phyloP scores from a whole-genome alignment of 768 basidiomycete genomes.

The Gelatoporia subvermispora region DNA sequence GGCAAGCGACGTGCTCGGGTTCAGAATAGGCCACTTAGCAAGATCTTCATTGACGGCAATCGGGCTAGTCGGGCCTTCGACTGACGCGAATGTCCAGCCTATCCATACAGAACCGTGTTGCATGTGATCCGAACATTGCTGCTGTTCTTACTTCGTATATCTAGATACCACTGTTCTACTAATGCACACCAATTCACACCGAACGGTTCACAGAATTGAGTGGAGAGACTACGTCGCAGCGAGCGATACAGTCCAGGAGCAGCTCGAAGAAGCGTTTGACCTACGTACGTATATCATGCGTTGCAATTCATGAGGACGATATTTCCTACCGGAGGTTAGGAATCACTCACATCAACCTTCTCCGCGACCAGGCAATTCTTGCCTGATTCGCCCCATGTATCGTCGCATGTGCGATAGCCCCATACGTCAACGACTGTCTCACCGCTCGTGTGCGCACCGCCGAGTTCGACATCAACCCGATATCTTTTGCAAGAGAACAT shows the following conservation, averaged over 20 bases:
- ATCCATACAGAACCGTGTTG: no score
- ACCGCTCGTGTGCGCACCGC: conserved; percentile 59
- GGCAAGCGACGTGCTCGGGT: conserved; percentile 53
- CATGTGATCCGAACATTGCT: no score
- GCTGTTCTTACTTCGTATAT: no score
- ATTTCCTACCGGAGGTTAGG: background rate
- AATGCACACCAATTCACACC: background rate
- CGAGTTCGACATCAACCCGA: conserved; percentile 79
- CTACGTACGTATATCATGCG: no score
- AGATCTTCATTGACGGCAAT: conserved; percentile 73
- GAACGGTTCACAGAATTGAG: conserved; percentile 38
- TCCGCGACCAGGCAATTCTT: conserved; percentile 76
- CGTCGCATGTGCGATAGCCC: conserved; percentile 52
- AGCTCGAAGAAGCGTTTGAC: conserved; percentile 61
- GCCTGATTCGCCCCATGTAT: conserved; percentile 66
- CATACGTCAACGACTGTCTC: conserved; percentile 81
- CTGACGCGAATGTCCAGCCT: conserved; percentile 5
- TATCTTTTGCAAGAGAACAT: conserved; percentile 61
- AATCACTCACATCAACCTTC: conserved; percentile 50
- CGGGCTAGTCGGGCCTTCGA: conserved; percentile 27
- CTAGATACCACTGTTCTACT: no score
- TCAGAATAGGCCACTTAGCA: conserved; percentile 53
- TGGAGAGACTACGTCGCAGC: conserved; percentile 57
- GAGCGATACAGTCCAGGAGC: conserved; percentile 53
- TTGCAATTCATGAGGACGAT: conserved; percentile 2